phyloP scores from a whole-genome alignment of 257 asterid species.

The Thymus mandschuricus region DNA sequence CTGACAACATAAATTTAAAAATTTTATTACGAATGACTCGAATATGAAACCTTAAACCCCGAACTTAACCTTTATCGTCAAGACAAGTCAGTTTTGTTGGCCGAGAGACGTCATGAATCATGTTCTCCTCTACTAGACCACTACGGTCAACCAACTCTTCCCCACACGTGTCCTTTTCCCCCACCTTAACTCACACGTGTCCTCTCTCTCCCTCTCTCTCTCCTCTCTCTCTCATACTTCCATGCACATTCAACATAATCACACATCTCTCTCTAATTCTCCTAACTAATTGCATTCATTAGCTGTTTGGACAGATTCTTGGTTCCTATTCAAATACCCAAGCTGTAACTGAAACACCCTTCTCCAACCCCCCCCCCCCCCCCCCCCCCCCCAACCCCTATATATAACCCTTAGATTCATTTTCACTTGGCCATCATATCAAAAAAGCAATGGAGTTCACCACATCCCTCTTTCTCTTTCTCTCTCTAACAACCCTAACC shows the following conservation, averaged over 20 bases:
- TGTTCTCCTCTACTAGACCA: not conserved
- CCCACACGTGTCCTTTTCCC: conserved; percentile 23
- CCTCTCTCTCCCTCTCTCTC: not conserved
- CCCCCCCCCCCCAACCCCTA: conserved; percentile 22
- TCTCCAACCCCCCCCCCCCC: not conserved
- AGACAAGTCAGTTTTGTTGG: no score
- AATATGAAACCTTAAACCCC: no score
- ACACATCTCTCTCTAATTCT: not conserved
- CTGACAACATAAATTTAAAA: no score
- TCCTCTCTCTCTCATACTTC: not conserved
- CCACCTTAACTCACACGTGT: conserved; percentile 31
- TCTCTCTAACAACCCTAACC: not conserved
- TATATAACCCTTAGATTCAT: conserved; percentile 35
- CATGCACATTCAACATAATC: not conserved
- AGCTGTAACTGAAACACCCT: not conserved
- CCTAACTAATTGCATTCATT: no score
- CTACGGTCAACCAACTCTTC: conserved; percentile 30
- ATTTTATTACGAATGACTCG: no score
- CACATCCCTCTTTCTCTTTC: conserved; percentile 26
- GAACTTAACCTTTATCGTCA: no score
- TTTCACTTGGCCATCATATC: conserved; percentile 13
- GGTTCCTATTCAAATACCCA: not conserved
- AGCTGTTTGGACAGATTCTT: conserved; percentile 1
- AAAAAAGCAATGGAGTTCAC: conserved; percentile 45
- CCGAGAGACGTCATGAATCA: not conserved